These are phyloP conservation scores for Epichloe amarillans DNA, from an alignment of 2,329 filamentous ascomycete species.

Conservation along the genomic window DNA sequence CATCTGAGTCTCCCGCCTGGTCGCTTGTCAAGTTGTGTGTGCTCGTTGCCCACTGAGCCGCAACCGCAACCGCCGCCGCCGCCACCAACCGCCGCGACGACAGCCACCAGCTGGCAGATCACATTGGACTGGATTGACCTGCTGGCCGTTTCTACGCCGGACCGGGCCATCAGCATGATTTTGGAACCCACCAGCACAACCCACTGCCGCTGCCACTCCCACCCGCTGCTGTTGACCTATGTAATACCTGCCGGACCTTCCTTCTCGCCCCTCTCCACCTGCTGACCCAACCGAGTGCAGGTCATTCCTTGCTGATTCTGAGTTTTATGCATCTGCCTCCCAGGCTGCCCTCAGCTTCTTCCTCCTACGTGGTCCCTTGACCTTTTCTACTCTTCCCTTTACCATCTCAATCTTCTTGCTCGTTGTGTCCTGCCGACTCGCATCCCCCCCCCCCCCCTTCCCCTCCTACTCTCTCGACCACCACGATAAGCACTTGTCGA, in stretches of 20 bases:
- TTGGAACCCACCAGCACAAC: background rate
- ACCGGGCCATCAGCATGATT: background rate
- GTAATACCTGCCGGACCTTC: background rate
- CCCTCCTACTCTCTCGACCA: constrained; percentile 1
- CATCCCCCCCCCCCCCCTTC: background rate
- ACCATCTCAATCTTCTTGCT: constrained; percentile 8
- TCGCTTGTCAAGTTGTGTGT: too few species aligned
- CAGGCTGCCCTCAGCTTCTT: constrained; percentile 12
- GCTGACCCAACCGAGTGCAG: background rate
- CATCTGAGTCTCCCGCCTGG: too few species aligned
- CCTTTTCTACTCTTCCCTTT: constrained; percentile 7
- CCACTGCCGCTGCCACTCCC: background rate
- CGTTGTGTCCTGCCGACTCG: constrained; percentile 2
- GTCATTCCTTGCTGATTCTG: background rate
- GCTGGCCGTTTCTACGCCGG: too few species aligned
- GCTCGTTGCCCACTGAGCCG: background rate
- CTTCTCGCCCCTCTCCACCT: background rate
- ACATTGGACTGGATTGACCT: too few species aligned
- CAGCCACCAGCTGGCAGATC: too few species aligned
- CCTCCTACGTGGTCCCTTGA: constrained; percentile 7
- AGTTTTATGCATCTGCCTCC: constrained; percentile 9
- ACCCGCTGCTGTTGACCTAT: too few species aligned
- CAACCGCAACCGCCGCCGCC: background rate
- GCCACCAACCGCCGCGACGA: background rate
- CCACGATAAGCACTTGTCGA: constrained; percentile 3